A percentile compares a stretch with the other conserved stretches of the same genome.
Conservation (phyloP, 768 basidiomycete genomes). For the Asterophora parasitica region DNA sequence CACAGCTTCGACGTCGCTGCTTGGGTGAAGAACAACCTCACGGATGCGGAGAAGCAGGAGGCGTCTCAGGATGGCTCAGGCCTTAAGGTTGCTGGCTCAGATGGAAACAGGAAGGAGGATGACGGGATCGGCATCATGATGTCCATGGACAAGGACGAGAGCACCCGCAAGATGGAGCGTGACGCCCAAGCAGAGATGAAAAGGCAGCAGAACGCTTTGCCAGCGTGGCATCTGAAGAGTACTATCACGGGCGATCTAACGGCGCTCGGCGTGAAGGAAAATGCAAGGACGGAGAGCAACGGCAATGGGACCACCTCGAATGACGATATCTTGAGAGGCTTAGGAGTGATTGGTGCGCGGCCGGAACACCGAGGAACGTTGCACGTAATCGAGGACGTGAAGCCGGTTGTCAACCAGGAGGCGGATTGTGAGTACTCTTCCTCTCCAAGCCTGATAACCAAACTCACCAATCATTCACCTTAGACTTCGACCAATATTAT, state of each 20-base stretch:
- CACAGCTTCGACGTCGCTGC: constrained; percentile 74
- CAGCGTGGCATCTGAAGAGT: constrained; percentile 93
- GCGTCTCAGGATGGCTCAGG: constrained; percentile 46
- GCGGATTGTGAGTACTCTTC: constrained; percentile 53
- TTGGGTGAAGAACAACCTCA: constrained; percentile 75
- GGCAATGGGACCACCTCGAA: constrained; percentile 39
- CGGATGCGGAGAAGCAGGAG: constrained; percentile 59
- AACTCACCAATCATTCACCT: background rate
- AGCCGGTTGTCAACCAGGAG: constrained; percentile 43
- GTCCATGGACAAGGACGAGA: constrained; percentile 85
- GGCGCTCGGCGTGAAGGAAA: constrained; percentile 76
- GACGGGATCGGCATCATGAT: constrained; percentile 85
- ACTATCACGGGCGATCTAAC: constrained; percentile 93
- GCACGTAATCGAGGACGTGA: constrained; percentile 21
- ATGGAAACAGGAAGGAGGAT: constrained; percentile 54
- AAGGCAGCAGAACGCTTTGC: constrained; percentile 85
- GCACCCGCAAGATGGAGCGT: constrained; percentile 63
- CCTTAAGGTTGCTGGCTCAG: constrained; percentile 72
- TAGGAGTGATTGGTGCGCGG: constrained; percentile 50
- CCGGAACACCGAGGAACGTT: constrained; percentile 21
- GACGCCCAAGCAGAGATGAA: constrained; percentile 82
- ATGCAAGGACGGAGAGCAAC: constrained; percentile 42
- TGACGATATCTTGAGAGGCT: constrained; percentile 68
- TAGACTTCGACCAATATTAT: constrained; percentile 82
- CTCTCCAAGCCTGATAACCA: background rate